Base-by-base conservation (phyloP, 106 monocot genomes). In the Dendrobium catenatum region DNA sequence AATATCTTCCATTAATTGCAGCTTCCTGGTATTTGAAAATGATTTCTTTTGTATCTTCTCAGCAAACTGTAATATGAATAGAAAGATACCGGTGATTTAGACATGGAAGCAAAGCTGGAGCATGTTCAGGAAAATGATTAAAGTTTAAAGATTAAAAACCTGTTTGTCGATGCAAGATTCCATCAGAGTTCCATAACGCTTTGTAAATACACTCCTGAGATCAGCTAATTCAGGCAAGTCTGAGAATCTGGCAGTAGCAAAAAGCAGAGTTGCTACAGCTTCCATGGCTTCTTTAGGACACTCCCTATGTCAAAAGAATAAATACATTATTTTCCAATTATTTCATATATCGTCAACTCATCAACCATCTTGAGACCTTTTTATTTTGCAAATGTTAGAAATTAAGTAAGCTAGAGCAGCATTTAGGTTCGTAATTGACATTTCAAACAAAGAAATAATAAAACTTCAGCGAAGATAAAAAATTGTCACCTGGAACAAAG, bases 231-330 rank as follows among this genome's bases (percentile, higher is more conserved):
- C 96, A 44, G 93, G 96, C 72, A 96, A 78, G 84, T 96, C 88
- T 1, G 96, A 79, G 77, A 93, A 91, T 84, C 96, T 93, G 29
- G 96, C 96, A n/a, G 96, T 90, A 75, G 96, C 96, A 86, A 87
- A 93, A 64, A 93, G 89, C 61, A 96, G 80, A 80, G 96, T 96
- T 56, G 93, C 75, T 10, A 96, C 73, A 42, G 91, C 85, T 88
- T 96, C 96, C 84, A 68, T 84, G 51, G 88, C 90, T 82, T 91
- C 93, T 54, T 87, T 82, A 79, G 93, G 91, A 68, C 96, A 93
- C 44, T 96, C 93, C 77, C 96, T 96, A 44, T 22, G 66, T 22
- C 58, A 42, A 72, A 72, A 15, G 68, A 72, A 72, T 3, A 72
- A 72, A 37, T 72, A 72, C 8, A 37, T 10, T 51, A 51, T 16